Evolutionary conservation across 225 moss, liverwort and hornwort genomes (phyloP), one percentile per base, ranked within the genome.

Genomic region (Pseudisothecium myosuroides): DNA sequence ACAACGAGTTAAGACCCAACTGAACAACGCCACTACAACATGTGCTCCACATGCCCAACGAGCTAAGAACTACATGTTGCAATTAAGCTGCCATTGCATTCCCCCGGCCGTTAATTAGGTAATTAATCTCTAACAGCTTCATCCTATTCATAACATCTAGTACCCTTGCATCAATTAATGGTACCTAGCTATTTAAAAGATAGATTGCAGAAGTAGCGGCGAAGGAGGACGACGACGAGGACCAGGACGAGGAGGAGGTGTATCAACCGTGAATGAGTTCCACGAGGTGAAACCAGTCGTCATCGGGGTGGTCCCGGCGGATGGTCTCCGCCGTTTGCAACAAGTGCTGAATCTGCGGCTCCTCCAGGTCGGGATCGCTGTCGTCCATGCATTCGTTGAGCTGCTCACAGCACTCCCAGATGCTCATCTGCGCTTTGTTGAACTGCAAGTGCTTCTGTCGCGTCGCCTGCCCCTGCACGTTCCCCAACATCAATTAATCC

Each of bases 371-470:
- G 29, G 95, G 96, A 89, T 96, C 95, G 80, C 95, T 96, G 63
- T 94, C 96, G 77, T 96, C 96, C 56, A 96, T 95, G 86, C 95
- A 93, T 71, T 95, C 91, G 89, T 95, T 96, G 60, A 96, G 94
- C 55, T 95, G 90, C 76, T 96, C 95, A 85, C 95, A 96, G 85
- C 93, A 92, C 41, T 96, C 94, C 96, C 96, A 96, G 58, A 95
- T 90, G 72, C 95, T 89, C 95, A 95, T 92, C 86, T 75, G 68
- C 32, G 90, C 90, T 78, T 96, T 95, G 93, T 94, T 86, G 43
- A 96, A 85, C 78, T 86, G 91, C 55, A 95, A 90, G 74, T 95
- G 94, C 88, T 92, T 94, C 79, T 67, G 71, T 28, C 95, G 92
- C 94, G 94, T 94, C 83, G 88, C 85, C 76, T 96, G 93, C 28